Percentiles rank a stretch among this genome's conserved stretches.
Evolutionary conservation across 148 eudicot genomes (phyloP).

Genomic region (Diospyros kaki): DNA sequence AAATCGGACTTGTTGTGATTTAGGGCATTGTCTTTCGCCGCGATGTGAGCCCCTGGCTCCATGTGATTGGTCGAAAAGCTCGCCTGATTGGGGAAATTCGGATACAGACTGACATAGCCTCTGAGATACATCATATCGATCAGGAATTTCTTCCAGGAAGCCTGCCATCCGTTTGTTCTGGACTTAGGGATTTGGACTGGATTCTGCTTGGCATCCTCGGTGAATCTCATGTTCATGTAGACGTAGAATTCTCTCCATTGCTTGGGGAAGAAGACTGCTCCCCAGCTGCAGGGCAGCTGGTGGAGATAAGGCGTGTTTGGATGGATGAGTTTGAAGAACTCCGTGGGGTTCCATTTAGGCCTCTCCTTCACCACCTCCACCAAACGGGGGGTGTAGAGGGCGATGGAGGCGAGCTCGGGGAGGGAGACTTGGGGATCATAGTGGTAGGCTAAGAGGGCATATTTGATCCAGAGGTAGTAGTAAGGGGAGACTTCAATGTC

Average conservation of each 20-base stretch:
- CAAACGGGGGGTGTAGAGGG: slow-evolving; percentile 90
- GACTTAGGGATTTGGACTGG: slow-evolving; percentile 94
- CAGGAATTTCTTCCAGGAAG: slow-evolving; percentile 94
- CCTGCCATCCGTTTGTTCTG: slow-evolving; percentile 96
- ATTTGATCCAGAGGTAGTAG: slow-evolving; percentile 89
- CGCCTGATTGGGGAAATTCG: slow-evolving; percentile 79
- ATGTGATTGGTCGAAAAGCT: slow-evolving; percentile 97
- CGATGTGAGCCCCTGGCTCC: slow-evolving; percentile 93
- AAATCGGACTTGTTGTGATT: slow-evolving; percentile 75
- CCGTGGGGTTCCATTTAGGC: slow-evolving; percentile 88
- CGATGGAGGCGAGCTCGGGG: slow-evolving; percentile 82
- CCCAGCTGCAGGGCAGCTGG: slow-evolving; percentile 95
- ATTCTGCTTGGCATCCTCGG: slow-evolving; percentile 81
- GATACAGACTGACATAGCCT: slow-evolving; percentile 84
- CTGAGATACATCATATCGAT: slow-evolving; percentile 96
- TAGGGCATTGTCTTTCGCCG: slow-evolving; percentile 78
- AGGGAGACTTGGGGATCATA: slow-evolving; percentile 84
- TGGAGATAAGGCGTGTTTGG: slow-evolving; percentile 97
- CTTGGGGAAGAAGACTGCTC: slow-evolving; percentile 92
- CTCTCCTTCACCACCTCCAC: slow-evolving; percentile 92
- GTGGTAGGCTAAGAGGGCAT: slow-evolving; percentile 76
- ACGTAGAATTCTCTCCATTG: slow-evolving; percentile 98
- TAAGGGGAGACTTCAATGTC: slow-evolving; percentile 94
- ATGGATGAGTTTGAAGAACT: slow-evolving; percentile 67
- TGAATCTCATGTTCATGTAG: slow-evolving; percentile 97